A percentile compares a stretch with the other conserved stretches of the same genome.
phyloP scores from a whole-genome alignment of 2,329 filamentous ascomycete species.

The Claviceps spartinae region DNA sequence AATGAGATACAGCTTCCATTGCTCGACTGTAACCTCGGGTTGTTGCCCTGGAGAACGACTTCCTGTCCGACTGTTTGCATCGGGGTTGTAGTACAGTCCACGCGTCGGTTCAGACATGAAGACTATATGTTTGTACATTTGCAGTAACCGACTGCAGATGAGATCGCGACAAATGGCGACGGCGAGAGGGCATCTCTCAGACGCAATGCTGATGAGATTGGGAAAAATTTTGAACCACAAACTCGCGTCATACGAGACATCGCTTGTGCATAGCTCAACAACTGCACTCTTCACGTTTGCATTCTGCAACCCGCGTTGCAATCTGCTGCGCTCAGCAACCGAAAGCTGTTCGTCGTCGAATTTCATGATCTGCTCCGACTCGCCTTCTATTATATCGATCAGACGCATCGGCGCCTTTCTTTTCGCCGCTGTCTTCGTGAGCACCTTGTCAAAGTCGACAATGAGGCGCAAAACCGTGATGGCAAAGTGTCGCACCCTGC shows the following conservation, averaged over 20 bases:
- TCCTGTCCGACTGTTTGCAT: constrained; percentile 37
- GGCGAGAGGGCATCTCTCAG: constrained; percentile 81
- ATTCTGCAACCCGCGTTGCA: constrained; percentile 80
- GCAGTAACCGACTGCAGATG: constrained; percentile 79
- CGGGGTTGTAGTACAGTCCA: constrained; percentile 49
- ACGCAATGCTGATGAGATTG: constrained; percentile 81
- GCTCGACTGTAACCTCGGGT: constrained; percentile 80
- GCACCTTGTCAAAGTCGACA: constrained; percentile 80
- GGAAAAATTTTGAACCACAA: constrained; percentile 98
- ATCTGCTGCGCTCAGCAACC: constrained; percentile 78
- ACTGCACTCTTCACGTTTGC: constrained; percentile 74
- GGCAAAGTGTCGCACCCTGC: constrained; percentile 76
- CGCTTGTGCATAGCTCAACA: constrained; percentile 89
- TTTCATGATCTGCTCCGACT: constrained; percentile 78
- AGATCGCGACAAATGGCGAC: constrained; percentile 83
- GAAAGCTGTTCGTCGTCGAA: constrained; percentile 86
- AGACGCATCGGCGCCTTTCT: constrained; percentile 58
- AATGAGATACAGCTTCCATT: constrained; percentile 95
- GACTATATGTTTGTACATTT: constrained; percentile 81
- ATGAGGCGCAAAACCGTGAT: constrained; percentile 86
- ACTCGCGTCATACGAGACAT: constrained; percentile 85
- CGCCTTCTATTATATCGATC: constrained; percentile 83
- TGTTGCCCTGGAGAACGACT: constrained; percentile 53
- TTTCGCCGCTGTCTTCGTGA: constrained; percentile 50
- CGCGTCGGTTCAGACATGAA: constrained; percentile 61